A percentile compares a stretch with the other conserved stretches of the same genome.
phyloP scores from a whole-genome alignment of 2,329 filamentous ascomycete species.

The Diaporthe vexans region DNA sequence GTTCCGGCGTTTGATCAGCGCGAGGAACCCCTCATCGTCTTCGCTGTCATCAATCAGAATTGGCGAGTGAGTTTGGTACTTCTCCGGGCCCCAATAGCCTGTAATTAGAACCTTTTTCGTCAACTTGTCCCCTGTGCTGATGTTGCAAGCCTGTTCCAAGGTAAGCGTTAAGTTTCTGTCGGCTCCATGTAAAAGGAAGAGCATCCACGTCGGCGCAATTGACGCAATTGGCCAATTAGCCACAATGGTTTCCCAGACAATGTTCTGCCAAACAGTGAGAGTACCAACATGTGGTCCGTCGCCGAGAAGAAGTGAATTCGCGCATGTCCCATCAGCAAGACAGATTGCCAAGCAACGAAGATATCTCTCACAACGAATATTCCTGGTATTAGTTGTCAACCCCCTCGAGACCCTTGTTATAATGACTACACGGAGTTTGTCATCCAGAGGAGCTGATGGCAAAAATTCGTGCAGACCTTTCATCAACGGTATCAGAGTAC shows the following conservation, averaged over 20 bases:
- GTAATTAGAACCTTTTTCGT: background rate
- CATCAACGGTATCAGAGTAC: background rate
- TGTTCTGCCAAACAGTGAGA: background rate
- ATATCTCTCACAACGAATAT: background rate
- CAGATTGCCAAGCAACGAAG: conserved; percentile 11
- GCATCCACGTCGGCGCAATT: background rate
- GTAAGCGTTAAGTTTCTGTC: background rate
- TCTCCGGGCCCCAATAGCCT: background rate
- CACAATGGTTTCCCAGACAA: background rate
- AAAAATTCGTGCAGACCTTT: background rate
- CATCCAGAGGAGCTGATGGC: background rate
- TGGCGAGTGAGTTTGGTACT: background rate
- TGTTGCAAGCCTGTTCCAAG: conserved; percentile 3
- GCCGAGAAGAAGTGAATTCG: background rate
- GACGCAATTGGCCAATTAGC: background rate
- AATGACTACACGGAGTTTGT: no score
- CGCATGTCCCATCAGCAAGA: background rate
- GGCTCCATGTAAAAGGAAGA: conserved; percentile 8
- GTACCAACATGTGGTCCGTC: accelerated
- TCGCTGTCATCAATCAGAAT: background rate
- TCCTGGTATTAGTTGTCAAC: no score
- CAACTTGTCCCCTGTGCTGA: background rate
- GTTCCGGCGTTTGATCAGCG: background rate
- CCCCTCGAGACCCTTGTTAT: background rate
- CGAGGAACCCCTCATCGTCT: background rate